Evolutionary conservation across 2,329 filamentous ascomycete genomes (phyloP).

Genomic region (Lecanosticta acicola): DNA sequence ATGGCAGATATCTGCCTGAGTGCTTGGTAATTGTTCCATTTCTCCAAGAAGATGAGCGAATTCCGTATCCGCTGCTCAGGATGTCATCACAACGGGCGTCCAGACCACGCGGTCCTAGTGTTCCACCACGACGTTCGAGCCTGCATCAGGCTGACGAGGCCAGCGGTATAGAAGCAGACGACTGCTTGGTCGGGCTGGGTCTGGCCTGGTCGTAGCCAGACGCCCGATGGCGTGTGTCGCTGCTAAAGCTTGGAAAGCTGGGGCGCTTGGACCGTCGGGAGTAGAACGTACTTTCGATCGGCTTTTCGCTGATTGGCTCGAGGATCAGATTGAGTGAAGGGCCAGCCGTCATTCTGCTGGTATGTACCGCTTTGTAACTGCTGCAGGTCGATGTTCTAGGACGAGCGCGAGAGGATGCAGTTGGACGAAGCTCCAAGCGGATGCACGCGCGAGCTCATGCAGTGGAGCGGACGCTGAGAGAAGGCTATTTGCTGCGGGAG

Average conservation of each 20-base stretch:
- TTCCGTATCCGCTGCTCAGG: too few relatives aligned
- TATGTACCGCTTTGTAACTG: constrained; percentile 3
- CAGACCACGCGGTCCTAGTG: too few relatives aligned
- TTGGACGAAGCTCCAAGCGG: constrained; percentile 4
- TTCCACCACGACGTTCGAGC: too few relatives aligned
- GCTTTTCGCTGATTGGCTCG: background rate
- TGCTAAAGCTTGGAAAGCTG: constrained; percentile 11
- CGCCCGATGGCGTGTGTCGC: constrained; percentile 7
- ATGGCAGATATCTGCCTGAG: background rate
- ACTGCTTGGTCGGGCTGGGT: background rate
- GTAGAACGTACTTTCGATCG: constrained; percentile 6
- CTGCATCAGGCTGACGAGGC: too few relatives aligned
- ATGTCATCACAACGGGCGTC: too few relatives aligned
- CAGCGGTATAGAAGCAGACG: too few relatives aligned
- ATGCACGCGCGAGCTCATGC: constrained; percentile 2
- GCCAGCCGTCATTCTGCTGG: constrained; percentile 2
- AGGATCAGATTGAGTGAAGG: background rate
- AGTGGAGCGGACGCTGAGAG: constrained; percentile 1
- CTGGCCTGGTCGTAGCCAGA: constrained; percentile 4
- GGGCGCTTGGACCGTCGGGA: constrained; percentile 5
- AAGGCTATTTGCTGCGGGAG: constrained; percentile 4
- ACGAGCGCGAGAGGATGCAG: background rate
- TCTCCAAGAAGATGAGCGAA: too few relatives aligned
- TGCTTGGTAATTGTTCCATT: constrained; percentile 1
- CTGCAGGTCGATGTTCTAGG: constrained; percentile 5